Base-by-base conservation (phyloP, 441 rosid species). In the Populus trichocarpa region DNA sequence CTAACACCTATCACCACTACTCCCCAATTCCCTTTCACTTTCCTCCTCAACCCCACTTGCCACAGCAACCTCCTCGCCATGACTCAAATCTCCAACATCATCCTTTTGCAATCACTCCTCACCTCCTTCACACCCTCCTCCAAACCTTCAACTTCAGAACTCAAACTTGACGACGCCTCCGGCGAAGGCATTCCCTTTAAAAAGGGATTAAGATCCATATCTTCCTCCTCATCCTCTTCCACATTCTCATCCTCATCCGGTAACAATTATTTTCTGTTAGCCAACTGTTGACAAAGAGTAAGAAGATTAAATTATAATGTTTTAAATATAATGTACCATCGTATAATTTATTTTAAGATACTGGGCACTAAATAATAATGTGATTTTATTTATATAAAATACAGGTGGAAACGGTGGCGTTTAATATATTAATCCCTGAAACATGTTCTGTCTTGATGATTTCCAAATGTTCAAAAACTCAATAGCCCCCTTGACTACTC, bases 151-250 rank as follows among this genome's bases (percentile, higher is more conserved):
- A 89, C 78, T 80, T 90, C 96, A 42, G 98, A 96, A 86, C 98
- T 91, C 83, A 94, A 76, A 86, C 98, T 91, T 5, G 99, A 96
- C 66, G 99, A 96, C 77, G 94, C 89, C 72, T 94, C 93, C 0
- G 85, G 95, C 6, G 98, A 93, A 73, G 86, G 92, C 20, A 92
- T 82, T 64, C 81, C 95, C 85, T 91, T 93, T 2, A 92, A 74
- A 84, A 89, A 90, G 32, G 96, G 97, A 82, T 95, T 92, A 81
- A 95, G 93, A 85, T 93, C 97, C 13, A 88, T 83, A 82, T 92
- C 96, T 81, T 91, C 98, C 38, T 91, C 96, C 75, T 91, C 95
- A 1, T 90, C 96, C 61, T 87, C 90, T 0, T 84, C 91, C 2
- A 84, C 89, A 7, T 81, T 81, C 6, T 76, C 80, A 3, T 72